Percentiles rank a stretch among this genome's conserved stretches.
Evolutionary conservation across 2,329 filamentous ascomycete species (phyloP).

Genomic region (Colletotrichum viniferum): DNA sequence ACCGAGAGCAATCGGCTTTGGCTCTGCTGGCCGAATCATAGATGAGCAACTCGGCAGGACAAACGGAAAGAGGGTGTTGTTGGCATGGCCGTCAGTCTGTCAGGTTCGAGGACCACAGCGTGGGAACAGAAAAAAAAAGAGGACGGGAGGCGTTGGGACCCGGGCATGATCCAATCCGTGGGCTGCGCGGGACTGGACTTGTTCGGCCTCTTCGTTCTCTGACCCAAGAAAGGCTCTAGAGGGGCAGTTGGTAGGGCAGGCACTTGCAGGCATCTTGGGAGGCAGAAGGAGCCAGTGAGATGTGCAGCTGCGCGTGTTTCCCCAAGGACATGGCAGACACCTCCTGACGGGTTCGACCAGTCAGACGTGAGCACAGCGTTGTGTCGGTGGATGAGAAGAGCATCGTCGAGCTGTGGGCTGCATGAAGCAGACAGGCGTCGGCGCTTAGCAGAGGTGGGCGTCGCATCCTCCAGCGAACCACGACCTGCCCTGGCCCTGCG

Average conservation of each 20-base stretch:
- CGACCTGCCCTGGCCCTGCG: constrained; percentile 36
- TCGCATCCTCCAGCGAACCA: constrained; percentile 47
- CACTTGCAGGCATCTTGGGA: constrained; percentile 5
- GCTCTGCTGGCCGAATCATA: constrained; percentile 8
- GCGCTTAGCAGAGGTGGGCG: constrained; percentile 57
- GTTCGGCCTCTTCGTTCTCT: neutral
- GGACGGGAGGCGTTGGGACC: neutral
- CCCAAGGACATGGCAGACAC: constrained; percentile 21
- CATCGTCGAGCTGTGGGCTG: constrained; percentile 40
- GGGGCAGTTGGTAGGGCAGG: neutral
- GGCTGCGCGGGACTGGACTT: neutral
- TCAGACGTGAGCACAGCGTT: constrained; percentile 30
- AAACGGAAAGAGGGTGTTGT: neutral
- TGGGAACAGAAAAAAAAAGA: neutral
- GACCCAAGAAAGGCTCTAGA: neutral
- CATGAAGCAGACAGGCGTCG: constrained; percentile 56
- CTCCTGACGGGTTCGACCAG: constrained; percentile 29
- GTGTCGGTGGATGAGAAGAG: constrained; percentile 31
- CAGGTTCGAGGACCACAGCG: neutral
- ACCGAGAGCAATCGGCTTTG: neutral
- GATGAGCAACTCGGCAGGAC: neutral
- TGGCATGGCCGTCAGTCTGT: neutral
- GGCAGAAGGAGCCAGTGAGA: constrained; percentile 27
- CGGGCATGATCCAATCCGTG: neutral
- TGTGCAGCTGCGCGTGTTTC: constrained; percentile 43